Base-by-base conservation (phyloP, 75 land plant genomes). In the Azolla pinnata region DNA sequence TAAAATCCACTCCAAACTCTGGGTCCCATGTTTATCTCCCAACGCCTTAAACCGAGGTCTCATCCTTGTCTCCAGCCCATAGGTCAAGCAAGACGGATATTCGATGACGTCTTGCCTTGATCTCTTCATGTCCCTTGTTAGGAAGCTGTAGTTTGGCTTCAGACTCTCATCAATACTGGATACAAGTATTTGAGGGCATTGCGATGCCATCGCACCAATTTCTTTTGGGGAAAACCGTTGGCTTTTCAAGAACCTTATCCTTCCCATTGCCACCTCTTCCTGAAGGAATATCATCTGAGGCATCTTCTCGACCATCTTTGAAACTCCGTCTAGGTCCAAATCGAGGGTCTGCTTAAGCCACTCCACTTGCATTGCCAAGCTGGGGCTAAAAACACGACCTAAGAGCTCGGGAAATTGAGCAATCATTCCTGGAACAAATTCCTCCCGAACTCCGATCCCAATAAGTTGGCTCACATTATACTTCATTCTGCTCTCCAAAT, bases 11-110 rank as follows among this genome's bases (percentile, higher is more conserved):
- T 56, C 72, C 58, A 86, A 59, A 23, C 86, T 76, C 64, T 75
- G 71, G 25, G 59, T 59, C 17, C 76, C 63, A 21, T 79, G 78
- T 57, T 74, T 82, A 33, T 59, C 63, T 24, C 60, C 64, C 33
- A 82, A n/a, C 29, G 57, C 73, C 57, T 71, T 69, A 33, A 70
- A 73, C 65, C 90, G 69, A 4, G 90, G 87, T 64, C 75, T 83
- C 21, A 86, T 83, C 62, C 90, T 68, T 1, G 65, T 65, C 44
- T 77, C 81, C 56, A 86, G 71, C 53, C 83, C 75, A 51, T 86
- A 86, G 24, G 87, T 83, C 24, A 86, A 83, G 56, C 80, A 86
- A 46, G 66, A 73, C 8, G 90, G 90, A 46, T 77, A 86, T 25
- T 75, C 83, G 34, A 83, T 60, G 4, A 86, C 66, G 67, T 86